These are phyloP conservation scores for Trypanosoma melophagium DNA, from an alignment of 208 protist species.

Conservation along the genomic window DNA sequence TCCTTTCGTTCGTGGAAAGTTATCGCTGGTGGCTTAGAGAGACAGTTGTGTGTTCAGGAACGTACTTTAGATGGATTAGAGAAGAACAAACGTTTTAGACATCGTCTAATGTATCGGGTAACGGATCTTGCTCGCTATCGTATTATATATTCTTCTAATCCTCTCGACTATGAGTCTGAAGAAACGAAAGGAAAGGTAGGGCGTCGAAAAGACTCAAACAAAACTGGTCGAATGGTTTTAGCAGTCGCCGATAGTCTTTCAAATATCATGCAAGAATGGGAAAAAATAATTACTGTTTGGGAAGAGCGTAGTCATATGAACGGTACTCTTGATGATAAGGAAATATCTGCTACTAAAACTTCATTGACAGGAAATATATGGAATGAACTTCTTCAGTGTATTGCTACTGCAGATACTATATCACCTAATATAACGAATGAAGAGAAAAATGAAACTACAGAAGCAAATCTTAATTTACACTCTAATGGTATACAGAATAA, in stretches of 20 bases:
- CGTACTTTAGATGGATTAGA: constrained; percentile 32
- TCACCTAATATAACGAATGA: background rate
- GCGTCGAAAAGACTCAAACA: background rate
- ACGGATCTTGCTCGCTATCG: constrained; percentile 34
- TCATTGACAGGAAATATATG: background rate
- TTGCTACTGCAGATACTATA: background rate
- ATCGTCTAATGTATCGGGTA: constrained; percentile 23
- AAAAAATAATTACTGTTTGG: constrained; percentile 8
- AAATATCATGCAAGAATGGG: constrained; percentile 23
- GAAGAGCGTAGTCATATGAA: background rate
- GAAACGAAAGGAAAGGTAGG: background rate
- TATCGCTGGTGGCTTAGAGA: constrained; percentile 31
- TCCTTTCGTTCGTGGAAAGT: constrained; percentile 42
- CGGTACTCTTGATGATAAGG: background rate
- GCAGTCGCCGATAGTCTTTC: constrained; percentile 20
- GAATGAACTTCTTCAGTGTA: background rate
- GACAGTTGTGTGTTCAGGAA: constrained; percentile 47
- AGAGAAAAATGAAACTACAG: background rate
- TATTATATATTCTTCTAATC: constrained; percentile 44
- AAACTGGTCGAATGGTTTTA: constrained; percentile 24
- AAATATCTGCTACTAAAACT: background rate
- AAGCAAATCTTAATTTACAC: background rate
- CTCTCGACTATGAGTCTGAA: constrained; percentile 35
- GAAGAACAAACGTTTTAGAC: constrained; percentile 36
- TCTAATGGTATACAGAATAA: background rate